phyloP scores from a whole-genome alignment of 305 asterid species.

The Stenogyne calaminthoides region DNA sequence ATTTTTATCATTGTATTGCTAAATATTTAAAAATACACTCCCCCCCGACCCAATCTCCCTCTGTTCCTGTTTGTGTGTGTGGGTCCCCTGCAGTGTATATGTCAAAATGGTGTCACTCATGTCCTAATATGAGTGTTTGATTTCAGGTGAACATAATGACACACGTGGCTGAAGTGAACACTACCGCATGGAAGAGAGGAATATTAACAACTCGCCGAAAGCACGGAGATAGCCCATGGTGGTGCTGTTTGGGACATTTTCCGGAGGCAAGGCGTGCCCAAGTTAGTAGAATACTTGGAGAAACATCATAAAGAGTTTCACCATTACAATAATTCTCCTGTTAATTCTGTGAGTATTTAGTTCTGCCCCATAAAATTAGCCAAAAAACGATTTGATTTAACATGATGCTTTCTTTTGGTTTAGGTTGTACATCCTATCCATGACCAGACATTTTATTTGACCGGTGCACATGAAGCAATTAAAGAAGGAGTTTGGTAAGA shows the following conservation, averaged over 20 bases:
- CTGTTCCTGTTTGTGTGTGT: no score
- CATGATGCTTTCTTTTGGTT: constrained; percentile 25
- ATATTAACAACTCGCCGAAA: constrained; percentile 34
- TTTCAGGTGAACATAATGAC: constrained; percentile 84
- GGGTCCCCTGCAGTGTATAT: background rate
- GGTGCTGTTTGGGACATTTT: constrained; percentile 92
- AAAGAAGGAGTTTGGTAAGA: constrained; percentile 70
- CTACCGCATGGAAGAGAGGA: constrained; percentile 27
- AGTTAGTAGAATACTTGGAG: constrained; percentile 55
- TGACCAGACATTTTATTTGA: constrained; percentile 69
- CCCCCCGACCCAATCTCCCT: no score
- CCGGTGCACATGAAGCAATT: constrained; percentile 56
- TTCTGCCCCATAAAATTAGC: constrained; percentile 7
- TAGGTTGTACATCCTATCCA: constrained; percentile 80
- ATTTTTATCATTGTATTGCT: no score
- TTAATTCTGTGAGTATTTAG: constrained; percentile 47
- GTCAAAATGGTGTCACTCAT: constrained; percentile 15
- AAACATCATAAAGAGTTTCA: constrained; percentile 64
- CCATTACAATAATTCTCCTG: constrained; percentile 47
- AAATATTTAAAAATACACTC: no score
- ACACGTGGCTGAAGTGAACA: constrained; percentile 48
- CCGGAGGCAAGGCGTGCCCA: constrained; percentile 76
- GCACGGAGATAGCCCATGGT: constrained; percentile 36
- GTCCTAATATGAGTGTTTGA: constrained; percentile 28
- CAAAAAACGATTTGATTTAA: constrained; percentile 3